Conservation (phyloP, 306 rosid genomes). For the Ormosia emarginata region DNA sequence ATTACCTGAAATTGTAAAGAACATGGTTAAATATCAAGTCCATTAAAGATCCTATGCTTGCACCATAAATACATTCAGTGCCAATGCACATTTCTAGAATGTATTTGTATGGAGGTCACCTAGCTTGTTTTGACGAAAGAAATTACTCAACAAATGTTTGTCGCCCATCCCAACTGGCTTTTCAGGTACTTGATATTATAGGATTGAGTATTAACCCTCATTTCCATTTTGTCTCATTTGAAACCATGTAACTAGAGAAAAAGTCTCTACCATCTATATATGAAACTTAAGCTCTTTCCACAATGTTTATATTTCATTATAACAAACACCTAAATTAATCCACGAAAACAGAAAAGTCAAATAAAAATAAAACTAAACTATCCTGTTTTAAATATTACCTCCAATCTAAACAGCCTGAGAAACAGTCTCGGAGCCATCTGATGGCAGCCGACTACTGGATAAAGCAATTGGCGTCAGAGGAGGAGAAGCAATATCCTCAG, state of each 20-base stretch:
- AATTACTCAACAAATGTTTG: slow-evolving; percentile 2
- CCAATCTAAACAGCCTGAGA: slow-evolving; percentile 27
- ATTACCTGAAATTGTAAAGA: not conserved
- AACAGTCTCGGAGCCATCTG: slow-evolving; percentile 37
- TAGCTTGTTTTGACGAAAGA: slow-evolving; percentile 11
- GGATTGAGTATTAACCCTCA: not conserved
- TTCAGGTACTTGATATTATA: not conserved
- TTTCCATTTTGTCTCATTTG: slow-evolving; percentile 18
- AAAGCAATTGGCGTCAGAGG: slow-evolving; percentile 64
- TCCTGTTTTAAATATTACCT: slow-evolving; percentile 50
- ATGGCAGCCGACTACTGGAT: slow-evolving; percentile 42
- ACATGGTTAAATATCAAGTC: not conserved
- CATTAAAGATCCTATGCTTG: not conserved
- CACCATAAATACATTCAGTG: not conserved
- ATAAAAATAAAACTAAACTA: not conserved
- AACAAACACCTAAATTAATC: not conserved
- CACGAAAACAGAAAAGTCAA: not conserved
- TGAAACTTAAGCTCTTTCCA: not conserved
- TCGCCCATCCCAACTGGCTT: not conserved
- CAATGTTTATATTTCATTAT: not conserved
- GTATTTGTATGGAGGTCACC: slow-evolving; percentile 1
- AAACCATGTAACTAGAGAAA: not conserved
- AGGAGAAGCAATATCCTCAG: slow-evolving; percentile 52
- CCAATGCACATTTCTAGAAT: not conserved
- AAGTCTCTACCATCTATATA: slow-evolving; percentile 4